phyloP scores from a whole-genome alignment of 768 basidiomycete species.

The Suillus fuscotomentosus region DNA sequence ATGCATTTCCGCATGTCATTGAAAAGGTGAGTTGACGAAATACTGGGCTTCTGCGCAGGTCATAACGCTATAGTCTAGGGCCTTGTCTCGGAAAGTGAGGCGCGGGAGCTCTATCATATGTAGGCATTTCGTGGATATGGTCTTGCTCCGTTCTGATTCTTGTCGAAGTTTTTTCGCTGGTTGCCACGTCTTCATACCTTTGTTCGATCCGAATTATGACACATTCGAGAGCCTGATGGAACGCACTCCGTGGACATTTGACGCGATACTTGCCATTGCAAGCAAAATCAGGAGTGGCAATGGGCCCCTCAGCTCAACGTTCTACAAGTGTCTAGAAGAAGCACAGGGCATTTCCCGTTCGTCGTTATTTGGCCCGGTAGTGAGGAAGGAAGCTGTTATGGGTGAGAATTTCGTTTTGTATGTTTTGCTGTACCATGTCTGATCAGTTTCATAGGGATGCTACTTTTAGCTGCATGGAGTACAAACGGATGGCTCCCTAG shows the following conservation, averaged over 20 bases:
- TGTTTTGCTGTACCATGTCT: neutral
- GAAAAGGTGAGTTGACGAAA: conserved; percentile 58
- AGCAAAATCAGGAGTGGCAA: conserved; percentile 90
- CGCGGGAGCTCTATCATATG: conserved; percentile 91
- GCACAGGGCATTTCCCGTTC: conserved; percentile 95
- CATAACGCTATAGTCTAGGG: conserved; percentile 46
- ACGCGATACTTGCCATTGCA: conserved; percentile 89
- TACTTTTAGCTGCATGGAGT: conserved; percentile 89
- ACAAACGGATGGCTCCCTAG: conserved; percentile 94
- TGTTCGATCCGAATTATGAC: conserved; percentile 92
- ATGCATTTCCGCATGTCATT: conserved; percentile 86
- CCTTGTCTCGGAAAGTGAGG: conserved; percentile 81
- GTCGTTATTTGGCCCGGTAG: conserved; percentile 90
- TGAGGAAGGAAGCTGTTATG: conserved; percentile 93
- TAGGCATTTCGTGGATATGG: conserved; percentile 35
- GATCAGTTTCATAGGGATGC: conserved; percentile 60
- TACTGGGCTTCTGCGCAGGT: neutral
- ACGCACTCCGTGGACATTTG: conserved; percentile 94
- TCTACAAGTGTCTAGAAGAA: conserved; percentile 90
- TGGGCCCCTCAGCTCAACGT: conserved; percentile 79
- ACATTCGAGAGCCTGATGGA: conserved; percentile 90
- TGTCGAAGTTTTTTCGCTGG: conserved; percentile 85
- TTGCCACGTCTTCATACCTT: conserved; percentile 93
- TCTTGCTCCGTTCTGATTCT: conserved; percentile 6
- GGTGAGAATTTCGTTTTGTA: conserved; percentile 41